Percentiles rank a stretch among this genome's conserved stretches.
Conservation (phyloP, 177 flowering plant species). For the Telopea speciosissima region DNA sequence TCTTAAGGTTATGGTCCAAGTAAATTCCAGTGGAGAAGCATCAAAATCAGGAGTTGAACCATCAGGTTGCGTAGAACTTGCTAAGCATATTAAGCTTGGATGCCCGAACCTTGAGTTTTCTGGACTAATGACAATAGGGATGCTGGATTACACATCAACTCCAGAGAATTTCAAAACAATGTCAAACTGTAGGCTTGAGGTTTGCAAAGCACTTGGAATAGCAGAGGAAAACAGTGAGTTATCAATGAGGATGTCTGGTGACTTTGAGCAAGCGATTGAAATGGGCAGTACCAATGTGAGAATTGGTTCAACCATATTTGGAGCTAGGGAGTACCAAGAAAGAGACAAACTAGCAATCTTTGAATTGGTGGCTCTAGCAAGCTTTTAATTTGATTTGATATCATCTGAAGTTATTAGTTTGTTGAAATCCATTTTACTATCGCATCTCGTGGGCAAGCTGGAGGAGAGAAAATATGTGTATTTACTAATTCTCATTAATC, state of each 20-base stretch:
- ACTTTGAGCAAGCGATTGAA: conserved; percentile 87
- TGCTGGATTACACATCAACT: conserved; percentile 89
- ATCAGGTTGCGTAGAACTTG: conserved; percentile 71
- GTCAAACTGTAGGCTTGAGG: conserved; percentile 64
- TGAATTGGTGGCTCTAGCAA: neutral
- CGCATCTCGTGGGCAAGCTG: too few relatives aligned
- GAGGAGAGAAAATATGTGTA: too few relatives aligned
- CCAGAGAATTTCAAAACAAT: conserved; percentile 88
- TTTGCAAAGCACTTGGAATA: conserved; percentile 74
- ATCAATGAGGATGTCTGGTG: conserved; percentile 99
- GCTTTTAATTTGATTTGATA: neutral
- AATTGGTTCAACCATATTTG: conserved; percentile 86
- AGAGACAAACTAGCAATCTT: conserved; percentile 4
- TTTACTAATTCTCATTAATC: too few relatives aligned
- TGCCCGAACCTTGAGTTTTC: conserved; percentile 82
- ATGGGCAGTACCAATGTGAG: conserved; percentile 74
- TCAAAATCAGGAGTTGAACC: conserved; percentile 93
- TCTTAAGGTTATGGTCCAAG: too few relatives aligned
- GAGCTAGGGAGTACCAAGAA: conserved; percentile 60
- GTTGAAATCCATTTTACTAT: too few relatives aligned
- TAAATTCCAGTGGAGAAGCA: too few relatives aligned
- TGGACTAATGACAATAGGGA: conserved; percentile 98
- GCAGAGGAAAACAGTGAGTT: conserved; percentile 73
- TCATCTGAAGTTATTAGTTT: too few relatives aligned
- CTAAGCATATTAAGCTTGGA: conserved; percentile 52